Base-by-base conservation (phyloP, 176 grass and related monocot genomes). In the Juncus inflexus region DNA sequence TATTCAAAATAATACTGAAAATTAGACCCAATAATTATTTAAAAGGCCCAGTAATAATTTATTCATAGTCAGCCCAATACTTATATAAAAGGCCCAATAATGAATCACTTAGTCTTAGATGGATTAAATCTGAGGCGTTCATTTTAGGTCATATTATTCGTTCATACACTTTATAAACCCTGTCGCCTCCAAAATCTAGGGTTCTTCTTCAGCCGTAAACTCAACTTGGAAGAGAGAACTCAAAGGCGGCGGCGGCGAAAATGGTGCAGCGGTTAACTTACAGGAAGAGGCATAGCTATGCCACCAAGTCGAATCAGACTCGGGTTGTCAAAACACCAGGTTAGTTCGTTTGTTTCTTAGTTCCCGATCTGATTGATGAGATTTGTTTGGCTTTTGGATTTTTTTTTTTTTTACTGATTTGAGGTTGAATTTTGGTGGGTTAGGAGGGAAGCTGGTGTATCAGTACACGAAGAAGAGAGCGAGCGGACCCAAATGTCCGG, bases 231-330 rank as follows among this genome's bases (percentile, higher is more conserved):
- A 38, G 7, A 52, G 53, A 12, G 13, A 52, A 50, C 54, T 64
- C 43, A 58, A 42, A 45, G 15, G 40, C 42, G 50, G 64, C 72
- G 67, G 51, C 58, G 19, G 35, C 13, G 55, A 54, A 77, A 63
- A 90, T 95, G 90, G 90, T 87, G 72, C 86, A 90, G 50, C 86
- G 90, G 3, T 80, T 95, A 72, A 95, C 86, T 38, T 90, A 95
- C 70, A 77, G 90, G 43, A 95, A 90, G 83, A 58, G 90, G 75
- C 90, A 95, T 55, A 90, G 90, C 86, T 95, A 90, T 73, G 90
- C 90, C 78, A 95, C 90, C 52, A 95, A 90, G 75, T 95, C 90
- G 62, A 95, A 95, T 78, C 90, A 90, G 77, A 95, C 86, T 35
- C 67, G 90, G 81, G 90, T 95, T 62, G 90, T 95, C 51, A 95